These are phyloP conservation scores for Piloderma croceum DNA, from an alignment of 768 basidiomycete species.

Conservation along the genomic window DNA sequence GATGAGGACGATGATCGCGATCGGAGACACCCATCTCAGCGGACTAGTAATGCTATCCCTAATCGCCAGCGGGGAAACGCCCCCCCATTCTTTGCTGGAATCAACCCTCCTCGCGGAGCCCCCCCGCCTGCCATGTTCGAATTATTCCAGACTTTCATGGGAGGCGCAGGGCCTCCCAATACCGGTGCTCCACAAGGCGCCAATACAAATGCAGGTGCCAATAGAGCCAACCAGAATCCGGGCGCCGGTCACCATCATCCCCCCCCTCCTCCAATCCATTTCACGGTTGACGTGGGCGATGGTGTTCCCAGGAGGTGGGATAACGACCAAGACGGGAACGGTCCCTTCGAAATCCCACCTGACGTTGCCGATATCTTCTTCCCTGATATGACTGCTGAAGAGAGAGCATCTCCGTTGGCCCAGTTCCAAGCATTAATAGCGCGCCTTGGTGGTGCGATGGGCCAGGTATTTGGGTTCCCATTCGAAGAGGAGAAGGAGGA, in stretches of 20 bases:
- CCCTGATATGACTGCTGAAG: constrained; percentile 7
- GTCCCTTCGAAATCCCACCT: constrained; percentile 9
- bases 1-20: constrained; percentile 59
- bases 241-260: constrained; percentile 5
- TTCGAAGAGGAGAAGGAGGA: constrained; percentile 50
- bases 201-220: too few relatives aligned
- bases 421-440: constrained; percentile 24
- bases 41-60: constrained; percentile 23
- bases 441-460: constrained; percentile 8
- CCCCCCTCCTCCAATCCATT: neutral
- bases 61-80: constrained; percentile 7
- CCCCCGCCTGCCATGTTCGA: constrained; percentile 8
- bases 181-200: constrained; percentile 3
- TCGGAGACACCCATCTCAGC: constrained; percentile 60
- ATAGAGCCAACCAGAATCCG: constrained; percentile 10
- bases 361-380: neutral
- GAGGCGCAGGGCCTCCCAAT: constrained; percentile 13
- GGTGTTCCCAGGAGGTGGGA: too few relatives aligned
- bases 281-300: constrained; percentile 6
- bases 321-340: constrained; percentile 15
- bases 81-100: constrained; percentile 5
- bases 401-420: constrained; percentile 19
- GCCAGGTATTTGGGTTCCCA: too few relatives aligned
- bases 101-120: constrained; percentile 1
- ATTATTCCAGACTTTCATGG: neutral